phyloP scores from a whole-genome alignment of 192 early-diverging fungal species.

The Diversispora epigaea region DNA sequence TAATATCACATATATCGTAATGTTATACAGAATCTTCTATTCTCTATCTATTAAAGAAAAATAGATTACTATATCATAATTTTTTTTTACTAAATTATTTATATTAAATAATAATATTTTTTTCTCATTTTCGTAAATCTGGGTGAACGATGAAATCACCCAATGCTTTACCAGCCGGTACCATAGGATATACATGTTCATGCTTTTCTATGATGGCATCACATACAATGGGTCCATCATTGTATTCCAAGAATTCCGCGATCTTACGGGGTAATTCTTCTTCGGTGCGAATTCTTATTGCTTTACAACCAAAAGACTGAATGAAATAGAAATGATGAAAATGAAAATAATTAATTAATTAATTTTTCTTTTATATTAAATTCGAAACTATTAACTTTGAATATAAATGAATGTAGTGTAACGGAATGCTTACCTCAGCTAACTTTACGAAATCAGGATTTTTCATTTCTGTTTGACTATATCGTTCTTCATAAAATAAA shows the following conservation, averaged over 20 bases:
- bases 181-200: constrained; percentile 98
- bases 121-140: constrained; percentile 30
- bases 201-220: constrained; percentile 88
- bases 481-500: constrained; percentile 96
- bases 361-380: neutral
- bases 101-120: neutral
- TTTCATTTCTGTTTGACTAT: constrained; percentile 90
- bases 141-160: constrained; percentile 81
- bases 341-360: neutral
- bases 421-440: constrained; percentile 61
- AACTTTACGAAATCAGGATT: constrained; percentile 99
- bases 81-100: neutral
- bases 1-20: too few relatives aligned
- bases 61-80: neutral
- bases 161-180: constrained; percentile 88
- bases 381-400: neutral
- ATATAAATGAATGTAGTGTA: constrained; percentile 24
- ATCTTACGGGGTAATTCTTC: constrained; percentile 85
- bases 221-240: constrained; percentile 86
- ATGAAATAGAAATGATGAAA: neutral
- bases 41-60: too few relatives aligned
- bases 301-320: constrained; percentile 81
- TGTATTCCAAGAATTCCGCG: constrained; percentile 81
- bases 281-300: constrained; percentile 77
- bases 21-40: too few relatives aligned